Evolutionary conservation across 768 basidiomycete genomes (phyloP), one percentile per base, ranked within the genome.

Genomic region (Leucosporidium scottii): DNA sequence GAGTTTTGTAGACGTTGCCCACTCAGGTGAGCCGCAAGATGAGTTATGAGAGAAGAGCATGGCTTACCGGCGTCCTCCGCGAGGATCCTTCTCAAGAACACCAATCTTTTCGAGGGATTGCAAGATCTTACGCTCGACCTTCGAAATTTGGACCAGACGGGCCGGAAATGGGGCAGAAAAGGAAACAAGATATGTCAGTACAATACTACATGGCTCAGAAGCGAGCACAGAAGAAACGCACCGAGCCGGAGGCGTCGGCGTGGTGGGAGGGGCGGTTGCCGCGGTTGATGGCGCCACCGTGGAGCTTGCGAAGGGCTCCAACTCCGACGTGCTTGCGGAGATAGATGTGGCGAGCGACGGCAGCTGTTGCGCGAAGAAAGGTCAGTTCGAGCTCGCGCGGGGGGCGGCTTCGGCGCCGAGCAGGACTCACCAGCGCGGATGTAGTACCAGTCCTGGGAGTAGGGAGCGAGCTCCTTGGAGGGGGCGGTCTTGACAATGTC

Each of bases 361-460:
- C 55, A 6, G 66, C 72, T 27, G 34, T 34, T 4, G 13, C 25
- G 1, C 4, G 27, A 27, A n/a, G 23, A 7, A 2, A 51, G 23
- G 47, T 67, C 48, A 39, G 49, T 1, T 44, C 21, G 4, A 17
- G 10, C 58, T 59, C 47, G 4, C 27, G 27, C 56, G 25, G 21
- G 36, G 48, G 50, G 15, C 8, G 25, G 49, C 39, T n/a, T n/a
- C n/a, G n/a, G n/a, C n/a, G 34, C 34, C 30, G 25, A 27, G 17
- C 15, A 34, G 4, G 39, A 84, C 86, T 79, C 77, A 96, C 93
- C 93, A 81, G 94, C 90, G 77, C 96, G 91, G 79, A 94, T 84
- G 82, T 98, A 99, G 85, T 87, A 99, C 96, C 96, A 99, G 81
- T 99, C 96, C 53, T 91, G 90, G 81, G 98, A 92, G 82, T 97